These are phyloP conservation scores for Lasiodiplodia sp. DNA, from an alignment of 2,329 filamentous ascomycete species.

Conservation along the genomic window DNA sequence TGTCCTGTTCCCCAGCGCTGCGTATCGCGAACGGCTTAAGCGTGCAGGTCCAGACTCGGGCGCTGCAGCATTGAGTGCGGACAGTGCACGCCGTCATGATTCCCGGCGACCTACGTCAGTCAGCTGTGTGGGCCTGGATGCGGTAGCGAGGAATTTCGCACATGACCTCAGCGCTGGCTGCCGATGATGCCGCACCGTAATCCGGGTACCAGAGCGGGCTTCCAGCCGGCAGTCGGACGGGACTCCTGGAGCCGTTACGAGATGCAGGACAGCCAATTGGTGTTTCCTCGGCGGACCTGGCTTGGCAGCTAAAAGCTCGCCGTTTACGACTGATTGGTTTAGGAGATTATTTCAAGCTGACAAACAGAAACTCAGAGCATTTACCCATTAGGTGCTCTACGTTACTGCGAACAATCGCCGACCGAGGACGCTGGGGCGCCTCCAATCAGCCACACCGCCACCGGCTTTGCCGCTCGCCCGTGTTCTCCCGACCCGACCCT, in stretches of 20 bases:
- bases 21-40: background rate
- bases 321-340: too few species aligned
- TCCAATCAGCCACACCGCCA: conserved; percentile 19
- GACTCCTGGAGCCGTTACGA: too few species aligned
- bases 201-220: conserved; percentile 10
- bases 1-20: background rate
- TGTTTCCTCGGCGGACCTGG: too few species aligned
- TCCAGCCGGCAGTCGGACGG: background rate
- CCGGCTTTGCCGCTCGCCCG: conserved; percentile 1
- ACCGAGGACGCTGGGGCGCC: background rate
- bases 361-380: background rate
- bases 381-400: too few species aligned
- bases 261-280: too few species aligned
- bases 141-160: conserved; percentile 10
- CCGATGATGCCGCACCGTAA: conserved; percentile 16
- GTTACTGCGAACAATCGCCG: conserved; percentile 10
- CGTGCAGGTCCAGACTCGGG: background rate
- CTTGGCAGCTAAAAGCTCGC: too few species aligned
- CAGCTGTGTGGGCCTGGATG: background rate
- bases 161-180: conserved; percentile 10
- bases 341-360: background rate
- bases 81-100: conserved; percentile 2
- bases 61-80: background rate
- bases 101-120: conserved; percentile 7
- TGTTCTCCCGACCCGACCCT: conserved; percentile 7